Evolutionary conservation across 805 yeast species (phyloP).

Genomic region (Nakazawaea ishiwadae): DNA sequence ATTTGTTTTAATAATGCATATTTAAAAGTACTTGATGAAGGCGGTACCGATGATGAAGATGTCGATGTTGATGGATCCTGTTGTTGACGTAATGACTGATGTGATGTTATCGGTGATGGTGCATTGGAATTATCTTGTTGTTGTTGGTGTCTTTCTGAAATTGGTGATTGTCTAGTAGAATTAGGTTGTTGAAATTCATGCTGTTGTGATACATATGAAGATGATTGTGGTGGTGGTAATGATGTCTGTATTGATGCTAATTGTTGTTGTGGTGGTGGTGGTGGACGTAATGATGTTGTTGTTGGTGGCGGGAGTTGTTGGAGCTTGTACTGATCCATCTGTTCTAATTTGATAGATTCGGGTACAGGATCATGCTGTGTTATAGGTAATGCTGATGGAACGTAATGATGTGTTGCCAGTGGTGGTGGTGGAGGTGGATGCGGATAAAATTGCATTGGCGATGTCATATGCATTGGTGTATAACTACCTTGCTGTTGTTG

Average conservation of each 20-base stretch:
- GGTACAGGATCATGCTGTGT: not conserved
- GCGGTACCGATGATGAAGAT: not conserved
- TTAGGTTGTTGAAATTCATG: slow-evolving; percentile 30
- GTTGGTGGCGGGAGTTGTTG: not conserved
- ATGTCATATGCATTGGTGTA: not conserved
- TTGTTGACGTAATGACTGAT: not conserved
- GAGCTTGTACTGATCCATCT: not conserved
- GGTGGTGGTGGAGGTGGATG: slow-evolving; percentile 11
- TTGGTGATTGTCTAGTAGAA: no score
- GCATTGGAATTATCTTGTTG: slow-evolving; percentile 19
- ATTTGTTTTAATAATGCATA: slow-evolving; percentile 12
- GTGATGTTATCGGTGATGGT: slow-evolving; percentile 1
- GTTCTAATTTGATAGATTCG: slow-evolving; percentile 3
- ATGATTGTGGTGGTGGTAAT: slow-evolving; percentile 2
- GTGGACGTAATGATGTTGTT: not conserved
- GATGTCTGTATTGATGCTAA: not conserved
- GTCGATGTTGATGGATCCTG: not conserved
- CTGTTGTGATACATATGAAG: slow-evolving; percentile 23
- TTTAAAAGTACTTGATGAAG: slow-evolving; percentile 1
- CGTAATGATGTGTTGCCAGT: not conserved
- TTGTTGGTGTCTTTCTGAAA: no score
- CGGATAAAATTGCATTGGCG: slow-evolving; percentile 13
- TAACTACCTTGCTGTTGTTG: not conserved
- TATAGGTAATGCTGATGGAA: not conserved
- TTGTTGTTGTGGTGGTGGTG: slow-evolving; percentile 3